Percentiles rank a stretch among this genome's conserved stretches.
Evolutionary conservation across 352 stramenopile species (phyloP).

Genomic region (Pythium grandisporangium): DNA sequence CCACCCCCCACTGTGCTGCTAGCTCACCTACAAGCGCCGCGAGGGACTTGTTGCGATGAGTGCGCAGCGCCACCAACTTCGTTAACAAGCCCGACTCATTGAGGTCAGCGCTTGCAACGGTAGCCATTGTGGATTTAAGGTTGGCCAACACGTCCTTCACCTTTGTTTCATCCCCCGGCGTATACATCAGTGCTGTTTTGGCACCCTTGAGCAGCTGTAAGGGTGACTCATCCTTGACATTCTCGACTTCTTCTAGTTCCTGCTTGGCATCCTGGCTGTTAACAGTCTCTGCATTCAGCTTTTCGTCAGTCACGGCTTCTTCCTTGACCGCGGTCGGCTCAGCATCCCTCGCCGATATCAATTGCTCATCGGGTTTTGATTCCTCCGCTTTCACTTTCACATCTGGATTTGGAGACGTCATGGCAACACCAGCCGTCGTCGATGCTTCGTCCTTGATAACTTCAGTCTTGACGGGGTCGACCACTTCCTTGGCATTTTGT

Average conservation of each 20-base stretch:
- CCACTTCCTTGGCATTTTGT: background rate
- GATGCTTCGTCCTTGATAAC: background rate
- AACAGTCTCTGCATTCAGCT: background rate
- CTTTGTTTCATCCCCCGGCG: background rate
- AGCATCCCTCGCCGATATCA: too few relatives aligned
- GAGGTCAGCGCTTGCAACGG: slow-evolving; percentile 23
- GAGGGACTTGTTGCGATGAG: slow-evolving; percentile 20
- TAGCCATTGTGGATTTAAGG: slow-evolving; percentile 18
- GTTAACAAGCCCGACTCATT: slow-evolving; percentile 18
- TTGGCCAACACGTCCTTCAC: slow-evolving; percentile 8
- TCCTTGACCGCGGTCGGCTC: background rate
- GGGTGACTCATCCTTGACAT: slow-evolving; percentile 2
- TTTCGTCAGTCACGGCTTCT: background rate
- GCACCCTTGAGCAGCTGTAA: background rate
- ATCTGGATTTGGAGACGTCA: too few relatives aligned
- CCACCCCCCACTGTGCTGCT: slow-evolving; percentile 33
- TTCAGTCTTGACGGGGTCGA: background rate
- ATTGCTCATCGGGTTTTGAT: background rate
- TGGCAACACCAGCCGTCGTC: background rate
- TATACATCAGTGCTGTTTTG: background rate
- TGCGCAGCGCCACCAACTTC: slow-evolving; percentile 27
- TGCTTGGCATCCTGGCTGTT: background rate
- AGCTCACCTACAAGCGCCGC: slow-evolving; percentile 21
- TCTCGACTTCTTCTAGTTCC: background rate
- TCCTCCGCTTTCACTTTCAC: background rate